Evolutionary conservation across 371 early-diverging fungal genomes (phyloP).

Genomic region (Apophysomyces sp.): DNA sequence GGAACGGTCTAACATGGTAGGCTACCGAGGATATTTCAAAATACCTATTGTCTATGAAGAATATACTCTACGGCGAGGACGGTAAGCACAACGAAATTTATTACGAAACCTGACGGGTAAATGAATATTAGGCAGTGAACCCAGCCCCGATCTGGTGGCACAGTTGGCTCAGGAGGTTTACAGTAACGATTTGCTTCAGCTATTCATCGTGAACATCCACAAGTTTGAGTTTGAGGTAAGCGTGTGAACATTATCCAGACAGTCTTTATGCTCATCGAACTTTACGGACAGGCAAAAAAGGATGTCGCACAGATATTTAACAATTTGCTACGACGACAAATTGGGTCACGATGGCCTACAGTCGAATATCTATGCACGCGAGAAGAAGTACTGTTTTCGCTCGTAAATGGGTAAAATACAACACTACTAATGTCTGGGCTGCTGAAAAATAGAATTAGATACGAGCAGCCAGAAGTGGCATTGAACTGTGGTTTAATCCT

Average conservation of each 20-base stretch:
- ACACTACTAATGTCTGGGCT: neutral
- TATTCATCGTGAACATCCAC: conserved; percentile 81
- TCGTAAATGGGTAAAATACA: conserved; percentile 76
- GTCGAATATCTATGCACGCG: conserved; percentile 89
- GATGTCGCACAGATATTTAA: conserved; percentile 97
- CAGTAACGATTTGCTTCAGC: conserved; percentile 82
- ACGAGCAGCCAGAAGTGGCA: conserved; percentile 94
- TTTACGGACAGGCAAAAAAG: conserved; percentile 78
- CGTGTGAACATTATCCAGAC: neutral
- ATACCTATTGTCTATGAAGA: conserved; percentile 87
- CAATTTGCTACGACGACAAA: conserved; percentile 91
- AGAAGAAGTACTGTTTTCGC: conserved; percentile 76
- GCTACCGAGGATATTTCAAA: conserved; percentile 95
- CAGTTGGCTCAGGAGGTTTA: conserved; percentile 95
- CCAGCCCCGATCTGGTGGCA: conserved; percentile 87
- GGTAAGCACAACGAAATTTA: conserved; percentile 44
- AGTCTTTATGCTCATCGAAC: neutral
- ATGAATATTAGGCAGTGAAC: conserved; percentile 71
- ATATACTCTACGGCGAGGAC: conserved; percentile 90
- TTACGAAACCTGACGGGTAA: neutral
- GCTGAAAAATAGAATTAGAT: conserved; percentile 56
- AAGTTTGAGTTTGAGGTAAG: conserved; percentile 92
- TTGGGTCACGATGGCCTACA: conserved; percentile 93
- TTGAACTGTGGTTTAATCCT: conserved; percentile 96
- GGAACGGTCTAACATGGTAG: conserved; percentile 41